Evolutionary conservation across 352 stramenopile genomes (phyloP), one percentile per base, ranked within the genome.

Genomic region (Phytophthora nicotianae): DNA sequence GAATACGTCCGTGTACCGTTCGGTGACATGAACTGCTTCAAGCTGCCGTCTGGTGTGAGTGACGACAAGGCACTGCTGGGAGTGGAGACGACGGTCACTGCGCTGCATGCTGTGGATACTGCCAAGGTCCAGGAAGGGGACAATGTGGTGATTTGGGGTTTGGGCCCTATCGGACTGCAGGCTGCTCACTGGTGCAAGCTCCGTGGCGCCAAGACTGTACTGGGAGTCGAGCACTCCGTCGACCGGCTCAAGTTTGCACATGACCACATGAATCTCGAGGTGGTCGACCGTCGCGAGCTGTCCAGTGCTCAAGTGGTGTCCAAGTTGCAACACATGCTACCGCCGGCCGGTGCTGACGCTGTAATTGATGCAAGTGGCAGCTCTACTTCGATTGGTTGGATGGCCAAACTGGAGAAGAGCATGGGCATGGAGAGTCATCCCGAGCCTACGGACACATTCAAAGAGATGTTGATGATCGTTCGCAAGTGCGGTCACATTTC

Each of bases 1-100:
- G 79, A 94, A 74, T 92, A 75, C 43, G 79, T 92, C 13, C 79
- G 84, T 20, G 85, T 94, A 58, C 85, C 85, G 3, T 89, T 85
- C 41, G 85, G 62, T 4, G 85, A 94, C 26, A 48, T 77, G 20
- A 94, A 91, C 70, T 90, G 81, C 60, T 82, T 81, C 57, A 81
- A 81, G 65, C 35, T 91, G 13, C 83, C 83, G 6, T 72, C 73
- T 14, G 61, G 68, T 27, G 56, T 91, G 11, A 60, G 65, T 10
- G 78, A 89, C 24, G 80, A 92, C 19, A 87, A 91, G 43, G 86
- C 81, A 0, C n/a, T 94, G 21, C 48, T 91, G 3, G 79, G 80
- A 41, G 71, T 72, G 17, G 81, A 91, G 65, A 91, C 82, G 4
- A 75, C 77, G 6, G 60, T 61, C 1, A 81, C 79, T 37, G 81